Percentiles rank a stretch among this genome's conserved stretches.
Conservation (phyloP, 1,284 basidiomycete species). For the Microbotryum violaceum region DNA sequence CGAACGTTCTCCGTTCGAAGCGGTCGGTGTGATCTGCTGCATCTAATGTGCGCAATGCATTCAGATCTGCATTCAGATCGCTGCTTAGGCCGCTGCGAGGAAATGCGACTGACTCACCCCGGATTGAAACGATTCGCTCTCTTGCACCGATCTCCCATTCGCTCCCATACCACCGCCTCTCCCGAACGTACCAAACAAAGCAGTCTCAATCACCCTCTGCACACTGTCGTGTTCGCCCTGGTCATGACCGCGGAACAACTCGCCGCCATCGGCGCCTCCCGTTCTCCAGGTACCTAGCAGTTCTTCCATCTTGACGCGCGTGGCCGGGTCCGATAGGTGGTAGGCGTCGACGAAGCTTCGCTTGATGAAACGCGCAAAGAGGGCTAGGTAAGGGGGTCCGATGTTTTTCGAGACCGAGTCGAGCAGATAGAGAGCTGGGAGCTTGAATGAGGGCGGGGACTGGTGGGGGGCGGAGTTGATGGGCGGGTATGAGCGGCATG, state of each 20-base stretch:
- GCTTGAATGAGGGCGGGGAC: constrained; percentile 64
- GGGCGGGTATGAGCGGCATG: no score
- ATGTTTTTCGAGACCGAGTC: constrained; percentile 96
- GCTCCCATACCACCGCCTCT: constrained; percentile 10
- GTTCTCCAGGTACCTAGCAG: constrained; percentile 88
- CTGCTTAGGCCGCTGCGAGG: no score
- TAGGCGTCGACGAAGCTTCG: constrained; percentile 74
- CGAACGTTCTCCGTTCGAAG: constrained; percentile 27
- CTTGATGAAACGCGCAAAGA: constrained; percentile 35
- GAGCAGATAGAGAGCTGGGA: constrained; percentile 88
- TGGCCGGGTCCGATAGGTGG: constrained; percentile 47
- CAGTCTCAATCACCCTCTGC: constrained; percentile 32
- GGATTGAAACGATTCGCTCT: constrained; percentile 7
- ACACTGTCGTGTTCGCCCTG: constrained; percentile 17
- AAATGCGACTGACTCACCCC: constrained; percentile 8
- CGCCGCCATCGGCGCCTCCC: constrained; percentile 65
- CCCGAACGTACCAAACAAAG: constrained; percentile 28
- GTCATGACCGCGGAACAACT: constrained; percentile 58
- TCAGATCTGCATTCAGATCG: no score
- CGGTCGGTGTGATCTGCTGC: constrained; percentile 14
- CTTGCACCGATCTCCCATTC: constrained; percentile 6
- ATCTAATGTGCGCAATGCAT: no score
- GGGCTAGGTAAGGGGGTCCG: constrained; percentile 69
- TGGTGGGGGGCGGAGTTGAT: not conserved
- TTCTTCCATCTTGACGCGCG: constrained; percentile 88